Evolutionary conservation across 2,329 filamentous ascomycete species (phyloP).

Genomic region (Chrysosporium keratinophilum): DNA sequence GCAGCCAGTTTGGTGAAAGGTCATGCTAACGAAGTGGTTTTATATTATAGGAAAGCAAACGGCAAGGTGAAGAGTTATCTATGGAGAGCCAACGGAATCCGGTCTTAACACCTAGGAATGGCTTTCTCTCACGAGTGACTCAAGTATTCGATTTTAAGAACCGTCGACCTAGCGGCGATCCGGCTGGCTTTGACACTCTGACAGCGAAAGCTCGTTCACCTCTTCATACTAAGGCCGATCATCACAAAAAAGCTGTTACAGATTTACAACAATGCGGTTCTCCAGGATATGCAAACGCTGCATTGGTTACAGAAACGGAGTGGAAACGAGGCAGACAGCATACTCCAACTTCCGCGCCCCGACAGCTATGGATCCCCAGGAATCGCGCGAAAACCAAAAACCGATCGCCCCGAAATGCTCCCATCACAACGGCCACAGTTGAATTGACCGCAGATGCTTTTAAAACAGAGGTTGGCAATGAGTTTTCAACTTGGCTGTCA

Average conservation of each 20-base stretch:
- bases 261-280: not conserved
- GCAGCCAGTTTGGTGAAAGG: too few species aligned
- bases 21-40: not conserved
- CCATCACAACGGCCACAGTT: slow-evolving; percentile 14
- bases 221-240: not conserved
- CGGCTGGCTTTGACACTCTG: not conserved
- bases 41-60: not conserved
- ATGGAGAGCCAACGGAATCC: not conserved
- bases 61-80: not conserved
- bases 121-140: slow-evolving; percentile 13
- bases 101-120: slow-evolving; percentile 1
- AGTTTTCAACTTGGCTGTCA: slow-evolving; percentile 25
- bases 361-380: slow-evolving; percentile 10
- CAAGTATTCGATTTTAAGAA: slow-evolving; percentile 14
- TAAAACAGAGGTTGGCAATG: slow-evolving; percentile 11
- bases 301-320: too few species aligned
- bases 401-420: slow-evolving; percentile 8
- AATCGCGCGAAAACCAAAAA: slow-evolving; percentile 2
- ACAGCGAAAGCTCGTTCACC: not conserved
- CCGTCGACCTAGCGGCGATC: slow-evolving; percentile 7
- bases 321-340: not conserved
- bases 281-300: too few species aligned
- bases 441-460: slow-evolving; percentile 12
- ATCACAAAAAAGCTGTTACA: not conserved
- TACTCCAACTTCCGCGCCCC: slow-evolving; percentile 1